Conservation (phyloP, 768 basidiomycete genomes). For the Xerocomus brunneocitrinus region DNA sequence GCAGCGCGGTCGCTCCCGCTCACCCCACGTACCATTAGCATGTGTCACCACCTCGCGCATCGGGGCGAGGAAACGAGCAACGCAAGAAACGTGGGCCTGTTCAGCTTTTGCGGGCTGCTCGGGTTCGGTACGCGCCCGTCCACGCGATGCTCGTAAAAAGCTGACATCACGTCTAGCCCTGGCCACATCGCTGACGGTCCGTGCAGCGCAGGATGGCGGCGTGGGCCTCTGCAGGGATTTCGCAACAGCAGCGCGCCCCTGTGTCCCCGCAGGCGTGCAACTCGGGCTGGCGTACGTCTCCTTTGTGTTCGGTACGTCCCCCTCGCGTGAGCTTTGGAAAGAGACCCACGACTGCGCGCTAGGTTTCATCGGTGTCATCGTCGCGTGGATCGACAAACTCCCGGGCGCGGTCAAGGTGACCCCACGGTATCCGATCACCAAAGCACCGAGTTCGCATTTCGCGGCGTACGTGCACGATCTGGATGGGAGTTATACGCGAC, state of each 20-base stretch:
- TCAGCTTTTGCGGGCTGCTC: constrained; percentile 16
- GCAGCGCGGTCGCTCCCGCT: background rate
- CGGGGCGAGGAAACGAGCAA: constrained; percentile 20
- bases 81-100: constrained; percentile 20
- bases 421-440: constrained; percentile 25
- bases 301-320: constrained; percentile 24
- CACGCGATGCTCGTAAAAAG: background rate
- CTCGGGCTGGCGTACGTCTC: constrained; percentile 30
- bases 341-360: background rate
- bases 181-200: constrained; percentile 23
- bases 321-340: background rate
- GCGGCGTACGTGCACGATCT: constrained; percentile 20
- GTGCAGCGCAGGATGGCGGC: constrained; percentile 19
- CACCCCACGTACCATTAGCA: constrained; percentile 4
- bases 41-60: constrained; percentile 9
- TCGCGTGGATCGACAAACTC: constrained; percentile 27
- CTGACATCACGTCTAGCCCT: constrained; percentile 14
- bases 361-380: constrained; percentile 21
- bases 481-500: constrained; percentile 16
- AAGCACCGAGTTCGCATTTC: constrained; percentile 29
- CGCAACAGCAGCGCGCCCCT: constrained; percentile 15
- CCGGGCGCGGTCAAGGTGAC: constrained; percentile 24
- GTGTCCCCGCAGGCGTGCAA: constrained; percentile 19
- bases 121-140: constrained; percentile 13
- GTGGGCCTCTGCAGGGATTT: constrained; percentile 31